Evolutionary conservation across 2,329 filamentous ascomycete species (phyloP).

Genomic region (Pseudomassariella vexata): DNA sequence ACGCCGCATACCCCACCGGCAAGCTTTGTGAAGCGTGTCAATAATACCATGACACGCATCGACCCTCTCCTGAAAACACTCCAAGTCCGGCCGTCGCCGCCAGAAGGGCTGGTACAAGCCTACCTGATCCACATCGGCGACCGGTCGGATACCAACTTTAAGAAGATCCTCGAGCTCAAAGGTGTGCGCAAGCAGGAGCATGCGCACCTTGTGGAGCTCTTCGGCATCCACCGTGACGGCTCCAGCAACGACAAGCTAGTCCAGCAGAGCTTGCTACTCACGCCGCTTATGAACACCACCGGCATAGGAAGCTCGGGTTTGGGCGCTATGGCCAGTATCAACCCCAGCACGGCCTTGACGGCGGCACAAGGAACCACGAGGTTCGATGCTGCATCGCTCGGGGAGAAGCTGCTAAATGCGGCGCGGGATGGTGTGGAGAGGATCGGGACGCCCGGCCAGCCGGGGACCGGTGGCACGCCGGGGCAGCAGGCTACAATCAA

Average conservation of each 20-base stretch:
- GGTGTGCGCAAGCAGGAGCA: conserved; percentile 84
- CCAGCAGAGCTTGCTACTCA: conserved; percentile 64
- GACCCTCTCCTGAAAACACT: conserved; percentile 93
- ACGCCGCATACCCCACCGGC: conserved; percentile 36
- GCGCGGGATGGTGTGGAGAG: conserved; percentile 78
- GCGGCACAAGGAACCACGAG: conserved; percentile 27
- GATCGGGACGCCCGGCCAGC: conserved; percentile 53
- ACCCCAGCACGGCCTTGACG: conserved; percentile 25
- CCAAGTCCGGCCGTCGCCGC: conserved; percentile 84
- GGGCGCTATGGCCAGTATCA: conserved; percentile 38
- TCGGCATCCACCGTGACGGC: conserved; percentile 72
- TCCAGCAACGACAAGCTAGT: conserved; percentile 64
- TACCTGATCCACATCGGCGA: conserved; percentile 97
- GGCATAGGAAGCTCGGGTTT: conserved; percentile 32
- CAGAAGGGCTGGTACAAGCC: conserved; percentile 91
- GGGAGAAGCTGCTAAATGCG: conserved; percentile 82
- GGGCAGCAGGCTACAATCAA: conserved; percentile 67
- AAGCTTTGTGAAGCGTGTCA: conserved; percentile 81
- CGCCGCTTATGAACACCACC: conserved; percentile 52
- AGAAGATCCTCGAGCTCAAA: conserved; percentile 92
- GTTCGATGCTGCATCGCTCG: conserved; percentile 78
- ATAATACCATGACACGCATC: conserved; percentile 75
- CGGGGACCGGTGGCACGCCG: conserved; percentile 12
- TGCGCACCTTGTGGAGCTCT: conserved; percentile 76
- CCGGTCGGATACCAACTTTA: conserved; percentile 89